Base-by-base conservation (phyloP, 2,329 filamentous ascomycete species). In the Clonostachys sp. region DNA sequence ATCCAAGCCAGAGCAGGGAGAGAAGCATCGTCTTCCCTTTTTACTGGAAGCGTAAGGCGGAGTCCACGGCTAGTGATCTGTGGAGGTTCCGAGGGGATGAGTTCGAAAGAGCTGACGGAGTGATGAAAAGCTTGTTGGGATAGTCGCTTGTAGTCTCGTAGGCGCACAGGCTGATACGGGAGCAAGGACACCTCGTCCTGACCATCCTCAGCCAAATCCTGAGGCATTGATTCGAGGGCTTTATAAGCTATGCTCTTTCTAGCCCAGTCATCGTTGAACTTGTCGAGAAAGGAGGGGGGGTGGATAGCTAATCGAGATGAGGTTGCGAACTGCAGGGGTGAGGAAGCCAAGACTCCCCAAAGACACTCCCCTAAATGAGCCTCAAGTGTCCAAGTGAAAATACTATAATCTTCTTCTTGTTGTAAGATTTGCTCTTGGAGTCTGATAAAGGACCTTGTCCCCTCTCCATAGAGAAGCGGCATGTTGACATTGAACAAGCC, bases 401-500 rank as follows among this genome's bases (percentile, higher is more conserved):
- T 44, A 7, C 44, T 47, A 17, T 50, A 16, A 33, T 53, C 51
- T 18, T 49, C 43, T 3, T 18, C 42, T 12, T 47, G 36, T 14
- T 47, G 48, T 4, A 51, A 35, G 33, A 55, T 53, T 39, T 54
- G 50, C 43, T 54, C 52, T 41, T 55, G 53, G 35, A 55, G 42
- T 17, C 52, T 40, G 16, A 51, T 36, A 40, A 55, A 55, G 2
- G 53, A 49, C 4, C 41, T 42, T 9, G 35, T 16, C 1, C 53
- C 52, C 36, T 59, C 55, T 13, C 54, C 54, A 36, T 57, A 57
- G 2, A 57, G 36, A 17, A 59, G 34, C 2, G 56, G 50, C 51
- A 59, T 57, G 38, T 49, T 49, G 46, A 59, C 48, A 44, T 50
- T 35, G 34, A 59, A 57, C 2, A 59, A 43, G 2, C 54, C 56